A percentile compares a stretch with the other conserved stretches of the same genome.
Conservation (phyloP, 495 filamentous ascomycete species). For the Astrocystis sublimbata region DNA sequence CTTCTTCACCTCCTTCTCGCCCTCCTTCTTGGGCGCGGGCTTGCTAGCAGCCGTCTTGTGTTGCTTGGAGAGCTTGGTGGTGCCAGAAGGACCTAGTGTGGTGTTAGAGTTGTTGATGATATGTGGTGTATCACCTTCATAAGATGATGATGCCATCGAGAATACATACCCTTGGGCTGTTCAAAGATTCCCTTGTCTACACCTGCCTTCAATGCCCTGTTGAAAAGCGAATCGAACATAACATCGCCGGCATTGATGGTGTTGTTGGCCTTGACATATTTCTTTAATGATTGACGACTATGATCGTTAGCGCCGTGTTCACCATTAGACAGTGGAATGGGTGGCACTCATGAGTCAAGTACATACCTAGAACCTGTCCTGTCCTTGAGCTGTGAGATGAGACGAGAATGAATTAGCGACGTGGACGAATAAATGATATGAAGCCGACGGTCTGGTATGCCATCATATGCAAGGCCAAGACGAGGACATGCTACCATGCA, state of each 20-base stretch:
- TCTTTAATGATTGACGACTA: slow-evolving; percentile 96
- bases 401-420: slow-evolving; percentile 48
- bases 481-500: slow-evolving; percentile 21
- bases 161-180: slow-evolving; percentile 86
- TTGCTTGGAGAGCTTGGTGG: slow-evolving; percentile 97
- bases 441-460: background rate
- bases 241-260: slow-evolving; percentile 68
- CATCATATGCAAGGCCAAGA: slow-evolving; percentile 18
- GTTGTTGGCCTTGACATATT: slow-evolving; percentile 97
- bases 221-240: slow-evolving; percentile 89
- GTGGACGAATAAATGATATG: slow-evolving; percentile 23
- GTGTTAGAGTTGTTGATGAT: slow-evolving; percentile 16
- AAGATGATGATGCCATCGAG: background rate
- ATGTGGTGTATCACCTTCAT: background rate
- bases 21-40: slow-evolving; percentile 50
- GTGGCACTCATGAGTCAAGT: slow-evolving; percentile 1
- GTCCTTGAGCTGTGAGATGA: slow-evolving; percentile 60
- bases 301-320: slow-evolving; percentile 35
- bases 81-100: slow-evolving; percentile 76
- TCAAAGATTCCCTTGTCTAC: slow-evolving; percentile 87
- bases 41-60: slow-evolving; percentile 47
- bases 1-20: slow-evolving; percentile 48
- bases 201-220: slow-evolving; percentile 84
- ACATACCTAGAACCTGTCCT: slow-evolving; percentile 65
- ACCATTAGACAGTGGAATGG: background rate